Conservation (phyloP, 345 rosid species). For the Arabidopsis thaliana region TAIR10.1 NC_003076.8:19382001-19382500, state of each 20-base stretch:
- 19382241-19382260: constrained; percentile 81
- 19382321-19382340: constrained; percentile 88
- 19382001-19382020: constrained; percentile 73
- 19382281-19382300: constrained; percentile 98
- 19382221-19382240: constrained; percentile 70
- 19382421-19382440: not conserved
- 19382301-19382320: constrained; percentile 94
- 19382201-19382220: constrained; percentile 90
- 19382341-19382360: not conserved
- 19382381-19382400: not conserved
- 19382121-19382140: not conserved
- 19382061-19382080: not conserved
- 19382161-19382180: not conserved
- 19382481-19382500: constrained; percentile 98
- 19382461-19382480: constrained; percentile 89
- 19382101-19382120: not conserved
- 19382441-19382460: constrained; percentile 54
- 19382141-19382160: not conserved
- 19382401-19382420: not conserved
- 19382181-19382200: not conserved
- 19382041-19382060: not conserved
- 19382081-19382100: not conserved
- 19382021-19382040: constrained; percentile 16
- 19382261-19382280: constrained; percentile 96
- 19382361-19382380: not conserved